Base-by-base conservation (phyloP, 2,329 filamentous ascomycete species). In the Tolypocladium ophioglossoides region DNA sequence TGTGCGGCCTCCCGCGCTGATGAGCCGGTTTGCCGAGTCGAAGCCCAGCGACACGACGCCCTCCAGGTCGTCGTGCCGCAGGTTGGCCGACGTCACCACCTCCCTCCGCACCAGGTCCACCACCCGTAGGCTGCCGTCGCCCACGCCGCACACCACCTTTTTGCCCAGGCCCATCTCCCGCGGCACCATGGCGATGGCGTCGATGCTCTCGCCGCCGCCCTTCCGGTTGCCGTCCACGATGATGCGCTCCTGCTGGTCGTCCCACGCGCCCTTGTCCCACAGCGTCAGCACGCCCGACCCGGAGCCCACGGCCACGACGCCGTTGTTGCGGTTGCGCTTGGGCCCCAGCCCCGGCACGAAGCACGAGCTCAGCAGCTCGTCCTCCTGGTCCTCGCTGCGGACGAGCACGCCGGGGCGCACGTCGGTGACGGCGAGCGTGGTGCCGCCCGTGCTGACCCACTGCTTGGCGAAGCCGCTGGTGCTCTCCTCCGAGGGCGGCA, bases 261-360 rank as follows among this genome's bases (percentile, higher is more conserved):
- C 91, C 92, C 94, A 97, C 1, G 88, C 83, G 1, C 92, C 92
- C 61, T 86, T 87, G 69, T 99, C 92, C 91, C 94, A 99, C 8
- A 97, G 74, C 5, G 91, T 96, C 58, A 97, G 69, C 1, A 96
- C 83, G 3, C 94, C 94, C 44, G 82, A 86, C 20, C 83, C 85
- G 30, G 79, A 83, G 24, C 89, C 89, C 38, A 89, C 86, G 0
- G 91, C 89, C 3, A 94, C 70, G 4, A 94, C 78, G 6, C 89
- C 89, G 49, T 88, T 87, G 63, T 83, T 85, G 39, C 78, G 72
- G 57, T 80, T 77, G 58, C 75, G 75, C 66, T 83, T 84, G 34
- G 85, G 84, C 0, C 87, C 83, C 57, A 96, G 72, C 0, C 91
- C 91, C 0, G 85, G 80, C 20, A 97, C 83, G 64, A 90, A 89